Evolutionary conservation across 1,284 basidiomycete species (phyloP), one percentile per base, ranked within the genome.

Genomic region (Tetrapyrgos nigripes): DNA sequence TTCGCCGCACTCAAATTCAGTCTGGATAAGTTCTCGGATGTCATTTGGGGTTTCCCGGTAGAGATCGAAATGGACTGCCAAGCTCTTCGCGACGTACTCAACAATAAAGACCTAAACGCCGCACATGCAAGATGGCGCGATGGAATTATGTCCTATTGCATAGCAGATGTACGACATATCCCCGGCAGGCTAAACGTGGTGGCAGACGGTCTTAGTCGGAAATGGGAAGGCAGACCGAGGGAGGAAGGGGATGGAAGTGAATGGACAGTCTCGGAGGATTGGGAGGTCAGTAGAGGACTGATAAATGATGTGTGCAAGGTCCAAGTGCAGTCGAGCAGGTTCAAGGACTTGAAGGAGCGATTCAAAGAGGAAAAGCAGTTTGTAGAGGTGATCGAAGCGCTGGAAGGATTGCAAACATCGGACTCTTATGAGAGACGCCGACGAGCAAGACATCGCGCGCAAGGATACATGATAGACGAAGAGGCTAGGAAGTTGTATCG

Each of bases 381-480:
- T 47, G 10, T 60, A 11, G 58, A 72, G n/a, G n/a, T n/a, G n/a
- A n/a, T n/a, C n/a, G n/a, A n/a, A n/a, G n/a, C n/a, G n/a, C n/a
- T n/a, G n/a, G 26, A 54, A 28, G 31, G n/a, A n/a, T n/a, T n/a
- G n/a, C n/a, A n/a, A n/a, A n/a, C n/a, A n/a, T n/a, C n/a, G 17
- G 67, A 70, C 6, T 37, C 59, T 28, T 11, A 31, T 2, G 27
- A 37, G 17, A 50, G 2, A 17, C 52, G 53, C n/a, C 60, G 61
- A 24, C 50, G 67, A 6, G 75, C 73, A 1, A 44, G 63, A 14
- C 72, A 76, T 46, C 52, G 66, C 1, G 70, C 71, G 0, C n/a
- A 45, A 1, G 64, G 66, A 8, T 76, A 76, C 62, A 61, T 70
- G 51, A 65, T 77, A 8, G 66, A 72, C 3, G 71, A 70, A 3